A percentile compares a stretch with the other conserved stretches of the same genome.
Evolutionary conservation across 495 filamentous ascomycete species (phyloP).

Genomic region (Neurospora sp.): DNA sequence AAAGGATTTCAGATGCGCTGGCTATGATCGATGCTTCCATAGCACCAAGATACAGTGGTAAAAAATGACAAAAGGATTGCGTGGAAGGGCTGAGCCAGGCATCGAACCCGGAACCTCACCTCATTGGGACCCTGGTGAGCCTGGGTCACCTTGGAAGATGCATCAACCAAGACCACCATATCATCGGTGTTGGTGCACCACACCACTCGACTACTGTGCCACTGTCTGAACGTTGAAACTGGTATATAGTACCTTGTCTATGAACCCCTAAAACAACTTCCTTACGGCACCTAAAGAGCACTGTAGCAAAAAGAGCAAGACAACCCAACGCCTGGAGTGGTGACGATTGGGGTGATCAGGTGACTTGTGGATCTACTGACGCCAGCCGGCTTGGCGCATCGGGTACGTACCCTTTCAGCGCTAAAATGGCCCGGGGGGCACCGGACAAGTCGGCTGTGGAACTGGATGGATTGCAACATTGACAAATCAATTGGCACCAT

Average conservation of each 20-base stretch:
- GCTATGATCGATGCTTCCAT: not conserved
- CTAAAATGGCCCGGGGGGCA: not conserved
- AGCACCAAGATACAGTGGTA: not conserved
- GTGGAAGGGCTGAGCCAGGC: not conserved
- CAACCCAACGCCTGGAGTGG: not conserved
- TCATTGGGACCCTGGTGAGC: too few relatives aligned
- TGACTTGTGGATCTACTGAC: constrained; percentile 9
- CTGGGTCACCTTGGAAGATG: too few relatives aligned
- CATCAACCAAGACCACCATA: too few relatives aligned
- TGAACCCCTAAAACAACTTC: not conserved
- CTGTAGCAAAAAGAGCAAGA: not conserved
- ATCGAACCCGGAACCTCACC: too few relatives aligned
- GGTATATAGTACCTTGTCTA: not conserved
- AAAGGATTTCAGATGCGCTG: not conserved
- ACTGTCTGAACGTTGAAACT: too few relatives aligned
- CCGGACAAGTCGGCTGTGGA: not conserved
- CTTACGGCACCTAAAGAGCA: not conserved
- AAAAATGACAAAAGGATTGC: not conserved
- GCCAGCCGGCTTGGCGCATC: constrained; percentile 14
- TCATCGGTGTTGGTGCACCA: too few relatives aligned
- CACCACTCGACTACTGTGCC: too few relatives aligned
- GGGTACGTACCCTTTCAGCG: not conserved
- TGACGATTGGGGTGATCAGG: constrained; percentile 15
- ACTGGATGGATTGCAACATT: not conserved
- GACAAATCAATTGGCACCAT: not conserved